Evolutionary conservation across 345 rosid species (phyloP), one percentile per base, ranked within the genome.

Genomic region (Geranium rotundifolium): DNA sequence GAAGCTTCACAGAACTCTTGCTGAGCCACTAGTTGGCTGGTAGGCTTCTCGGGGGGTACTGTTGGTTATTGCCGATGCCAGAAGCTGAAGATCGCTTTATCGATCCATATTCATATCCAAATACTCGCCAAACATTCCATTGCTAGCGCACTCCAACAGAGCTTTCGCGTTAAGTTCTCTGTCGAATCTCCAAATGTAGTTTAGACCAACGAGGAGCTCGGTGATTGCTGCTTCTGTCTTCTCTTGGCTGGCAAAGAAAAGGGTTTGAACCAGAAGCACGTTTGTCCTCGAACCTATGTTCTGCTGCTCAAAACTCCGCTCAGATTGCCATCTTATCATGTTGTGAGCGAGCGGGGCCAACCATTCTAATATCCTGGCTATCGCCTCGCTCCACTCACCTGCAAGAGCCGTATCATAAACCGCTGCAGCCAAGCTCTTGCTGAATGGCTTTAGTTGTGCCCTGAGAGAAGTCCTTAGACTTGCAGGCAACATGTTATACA

Each of bases 311-410:
- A 75, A 88, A 69, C 96, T 93, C 63, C 97, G 73, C 75, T 90
- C 99, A 0, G 97, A 83, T 65, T 93, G 99, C 99, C 99, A 93
- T 66, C 90, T 69, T 61, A 90, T 86, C 97, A 93, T 93, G 80
- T 80, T 90, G 72, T 93, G 96, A 66, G 99, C 99, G 52, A 93
- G 87, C 15, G 99, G 99, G 41, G 90, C 88, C 72, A 93, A 62
- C 99, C 99, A 93, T 64, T 93, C 97, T 67, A 93, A 70, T 63
- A 84, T 93, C 12, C 88, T 60, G 5, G 88, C 54, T 74, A 93
- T 81, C 30, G 97, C 96, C 4, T 79, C 86, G 17, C 78, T 88
- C 97, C 97, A 88, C 63, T 90, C 92, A 14, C 74, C 82, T 4
- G 92, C 96, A 67, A 93, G 96, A 63, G 29, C 73, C 8, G 84